A percentile compares a stretch with the other conserved stretches of the same genome.
Conservation (phyloP, 805 yeast species). For the Saturnispora quitensis region DNA sequence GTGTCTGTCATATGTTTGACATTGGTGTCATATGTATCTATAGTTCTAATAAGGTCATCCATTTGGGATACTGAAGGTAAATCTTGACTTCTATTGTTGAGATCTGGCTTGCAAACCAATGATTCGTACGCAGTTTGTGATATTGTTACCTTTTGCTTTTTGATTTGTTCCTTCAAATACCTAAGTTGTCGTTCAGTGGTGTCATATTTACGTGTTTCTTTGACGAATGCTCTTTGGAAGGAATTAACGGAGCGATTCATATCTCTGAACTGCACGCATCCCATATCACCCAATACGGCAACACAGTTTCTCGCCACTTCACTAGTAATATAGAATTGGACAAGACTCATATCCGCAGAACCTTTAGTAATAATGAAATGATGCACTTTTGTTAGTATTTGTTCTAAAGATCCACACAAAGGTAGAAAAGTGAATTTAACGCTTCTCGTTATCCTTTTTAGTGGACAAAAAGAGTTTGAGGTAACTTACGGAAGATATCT, state of each 20-base stretch:
- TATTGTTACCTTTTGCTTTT: constrained; percentile 35
- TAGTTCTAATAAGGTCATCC: constrained; percentile 57
- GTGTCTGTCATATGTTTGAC: constrained; percentile 64
- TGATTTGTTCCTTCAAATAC: constrained; percentile 41
- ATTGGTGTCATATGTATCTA: constrained; percentile 60
- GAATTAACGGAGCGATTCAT: constrained; percentile 69
- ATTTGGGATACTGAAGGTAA: constrained; percentile 57
- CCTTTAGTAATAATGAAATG: constrained; percentile 28
- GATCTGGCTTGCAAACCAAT: constrained; percentile 15
- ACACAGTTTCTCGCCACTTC: constrained; percentile 84
- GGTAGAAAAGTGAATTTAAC: neutral
- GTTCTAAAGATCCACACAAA: neutral
- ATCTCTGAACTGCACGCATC: constrained; percentile 82
- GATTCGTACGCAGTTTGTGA: constrained; percentile 22
- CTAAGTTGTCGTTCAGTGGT: constrained; percentile 81
- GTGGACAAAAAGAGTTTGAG: neutral
- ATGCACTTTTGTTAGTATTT: constrained; percentile 5
- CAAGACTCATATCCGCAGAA: constrained; percentile 95
- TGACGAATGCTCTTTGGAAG: constrained; percentile 86
- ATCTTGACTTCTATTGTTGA: constrained; percentile 14
- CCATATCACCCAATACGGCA: constrained; percentile 79
- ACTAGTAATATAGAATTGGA: constrained; percentile 83
- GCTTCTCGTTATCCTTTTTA: neutral
- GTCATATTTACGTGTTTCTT: constrained; percentile 76
- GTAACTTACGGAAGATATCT: constrained; percentile 20